Percentiles rank a stretch among this genome's conserved stretches.
These are phyloP conservation scores for Elsinoe fawcettii DNA, from an alignment of 2,329 filamentous ascomycete species.

Conservation along the genomic window DNA sequence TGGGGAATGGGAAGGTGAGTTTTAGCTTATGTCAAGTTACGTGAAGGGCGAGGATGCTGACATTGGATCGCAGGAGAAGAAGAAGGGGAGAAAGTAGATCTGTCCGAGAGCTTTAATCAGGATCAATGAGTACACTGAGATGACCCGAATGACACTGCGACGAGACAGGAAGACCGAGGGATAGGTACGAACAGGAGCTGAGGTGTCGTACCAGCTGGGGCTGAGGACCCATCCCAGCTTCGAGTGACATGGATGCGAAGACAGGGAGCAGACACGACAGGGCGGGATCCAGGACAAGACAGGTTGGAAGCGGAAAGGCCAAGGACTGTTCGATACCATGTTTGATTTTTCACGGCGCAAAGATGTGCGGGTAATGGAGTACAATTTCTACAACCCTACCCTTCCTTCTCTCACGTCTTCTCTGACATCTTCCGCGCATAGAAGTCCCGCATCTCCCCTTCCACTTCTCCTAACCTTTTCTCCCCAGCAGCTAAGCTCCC, in stretches of 20 bases:
- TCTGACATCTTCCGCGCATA: conserved; percentile 27
- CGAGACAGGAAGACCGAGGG: not conserved
- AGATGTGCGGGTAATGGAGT: not conserved
- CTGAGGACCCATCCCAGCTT: not conserved
- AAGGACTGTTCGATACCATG: conserved; percentile 1
- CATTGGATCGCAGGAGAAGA: not conserved
- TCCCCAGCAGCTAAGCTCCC: conserved; percentile 51
- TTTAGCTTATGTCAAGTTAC: not conserved
- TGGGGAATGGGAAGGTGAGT: conserved; percentile 7
- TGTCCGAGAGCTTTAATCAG: no score
- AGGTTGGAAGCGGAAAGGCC: not conserved
- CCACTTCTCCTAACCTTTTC: conserved; percentile 29
- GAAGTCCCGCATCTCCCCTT: conserved; percentile 29
- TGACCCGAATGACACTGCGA: not conserved
- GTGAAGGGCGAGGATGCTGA: not conserved
- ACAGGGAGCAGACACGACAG: not conserved
- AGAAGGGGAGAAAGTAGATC: not conserved
- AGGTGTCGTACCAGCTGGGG: not conserved
- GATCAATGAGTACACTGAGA: not conserved
- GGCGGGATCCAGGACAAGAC: not conserved
- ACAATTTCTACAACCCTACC: not conserved
- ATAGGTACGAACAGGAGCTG: no score
- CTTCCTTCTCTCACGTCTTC: not conserved
- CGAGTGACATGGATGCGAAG: not conserved
- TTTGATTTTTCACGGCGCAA: not conserved